Base-by-base conservation (phyloP, 1,284 basidiomycete species). In the Microbotryum silenes-acaulis region DNA sequence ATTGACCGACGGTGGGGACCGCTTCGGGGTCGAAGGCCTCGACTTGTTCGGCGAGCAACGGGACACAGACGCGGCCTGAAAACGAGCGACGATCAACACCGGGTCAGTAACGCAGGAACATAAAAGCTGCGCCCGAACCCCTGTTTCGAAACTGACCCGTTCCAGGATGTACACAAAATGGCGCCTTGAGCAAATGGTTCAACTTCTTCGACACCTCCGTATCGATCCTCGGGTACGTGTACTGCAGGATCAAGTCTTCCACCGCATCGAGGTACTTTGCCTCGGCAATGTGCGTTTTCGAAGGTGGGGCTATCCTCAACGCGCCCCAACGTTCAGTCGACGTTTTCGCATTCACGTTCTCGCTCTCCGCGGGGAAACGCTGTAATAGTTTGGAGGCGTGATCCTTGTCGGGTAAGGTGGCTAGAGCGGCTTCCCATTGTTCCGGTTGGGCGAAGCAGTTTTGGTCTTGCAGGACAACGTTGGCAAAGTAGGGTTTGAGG, bases 181-280 rank as follows among this genome's bases (percentile, higher is more conserved):
- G 96, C 29, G 91, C 87, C 76, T 99, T 99, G 65, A 99, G 84
- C 79, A 99, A 82, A 78, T 99, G 96, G 78, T 98, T 98, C 61
- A 92, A 82, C 72, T 94, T 91, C 73, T 97, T 96, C 2, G 92
- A 93, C 18, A 99, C 94, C 75, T 98, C 94, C 7, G 90, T 87
- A 75, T 99, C 94, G 64, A 99, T 83, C 20, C 94, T 85, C 3
- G 96, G 94, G 75, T 98, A 98, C 0, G 90, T 94, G 76, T 97
- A 97, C 73, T 93, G 89, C 16, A 99, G 79, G 61, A 96, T 81
- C 61, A 97, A 83, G 70, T 97, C 94, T 73, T 96, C 86, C 74
- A 88, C 76, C 1, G 84, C 83, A 2, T 77, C 74, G 46, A 67
- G 71, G 49, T 61, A 56, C 44, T 82, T 70, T 56, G 37, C 12